These are phyloP conservation scores for Arachnomyces sp. DNA, from an alignment of 2,329 filamentous ascomycete genomes.

Conservation along the genomic window DNA sequence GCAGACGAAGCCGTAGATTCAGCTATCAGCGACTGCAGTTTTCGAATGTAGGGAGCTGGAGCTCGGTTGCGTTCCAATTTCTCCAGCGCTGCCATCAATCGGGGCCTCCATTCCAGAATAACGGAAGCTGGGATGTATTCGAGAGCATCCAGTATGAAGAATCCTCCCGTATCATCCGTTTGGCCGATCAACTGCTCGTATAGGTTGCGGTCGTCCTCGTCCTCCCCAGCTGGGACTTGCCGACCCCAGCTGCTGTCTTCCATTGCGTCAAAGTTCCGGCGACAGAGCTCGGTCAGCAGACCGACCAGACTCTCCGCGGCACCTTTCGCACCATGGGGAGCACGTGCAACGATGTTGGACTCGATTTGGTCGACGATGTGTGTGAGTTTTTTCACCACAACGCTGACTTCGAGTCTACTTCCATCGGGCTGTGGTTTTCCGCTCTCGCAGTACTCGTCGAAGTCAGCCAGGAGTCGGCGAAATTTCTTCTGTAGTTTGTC, in stretches of 20 bases:
- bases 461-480: slow-evolving; percentile 27
- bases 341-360: slow-evolving; percentile 24
- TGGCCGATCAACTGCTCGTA: slow-evolving; percentile 34
- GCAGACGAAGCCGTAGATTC: slow-evolving; percentile 2
- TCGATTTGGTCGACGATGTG: slow-evolving; percentile 23
- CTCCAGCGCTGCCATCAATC: slow-evolving; percentile 24
- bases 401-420: slow-evolving; percentile 19
- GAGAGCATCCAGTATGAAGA: slow-evolving; percentile 34
- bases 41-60: slow-evolving; percentile 27
- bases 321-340: slow-evolving; percentile 29
- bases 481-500: slow-evolving; percentile 33
- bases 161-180: slow-evolving; percentile 21
- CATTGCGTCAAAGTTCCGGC: slow-evolving; percentile 32
- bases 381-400: slow-evolving; percentile 26
- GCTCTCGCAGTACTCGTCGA: slow-evolving; percentile 32
- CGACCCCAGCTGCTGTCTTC: slow-evolving; percentile 29
- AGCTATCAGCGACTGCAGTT: slow-evolving; percentile 25
- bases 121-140: slow-evolving; percentile 24
- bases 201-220: slow-evolving; percentile 35
- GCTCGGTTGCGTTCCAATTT: slow-evolving; percentile 39
- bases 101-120: slow-evolving; percentile 22
- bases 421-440: slow-evolving; percentile 20
- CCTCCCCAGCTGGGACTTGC: slow-evolving; percentile 25
- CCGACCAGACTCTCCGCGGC: slow-evolving; percentile 31
- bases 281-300: slow-evolving; percentile 29